A percentile compares a stretch with the other conserved stretches of the same genome.
phyloP scores from a whole-genome alignment of 257 asterid genomes.

The Ilex asprella region DNA sequence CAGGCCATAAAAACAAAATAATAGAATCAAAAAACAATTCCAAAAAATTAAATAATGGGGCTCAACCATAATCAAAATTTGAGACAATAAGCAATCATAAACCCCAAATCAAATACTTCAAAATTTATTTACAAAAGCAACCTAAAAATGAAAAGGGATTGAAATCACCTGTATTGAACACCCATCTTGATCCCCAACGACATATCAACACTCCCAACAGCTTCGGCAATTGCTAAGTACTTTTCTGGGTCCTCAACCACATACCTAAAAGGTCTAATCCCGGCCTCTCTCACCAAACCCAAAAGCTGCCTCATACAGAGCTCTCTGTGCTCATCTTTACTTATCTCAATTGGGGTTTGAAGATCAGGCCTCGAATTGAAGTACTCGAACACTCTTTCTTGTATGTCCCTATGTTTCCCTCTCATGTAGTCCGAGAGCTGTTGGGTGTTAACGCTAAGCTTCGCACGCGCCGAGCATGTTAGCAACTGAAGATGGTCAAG shows the following conservation, averaged over 20 bases:
- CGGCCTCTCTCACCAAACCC: slow-evolving; percentile 81
- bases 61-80: no score
- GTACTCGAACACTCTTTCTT: slow-evolving; percentile 64
- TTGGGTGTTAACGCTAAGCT: slow-evolving; percentile 39
- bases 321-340: slow-evolving; percentile 83
- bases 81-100: no score
- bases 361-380: slow-evolving; percentile 84
- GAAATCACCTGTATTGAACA: slow-evolving; percentile 81
- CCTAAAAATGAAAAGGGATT: no score
- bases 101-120: no score
- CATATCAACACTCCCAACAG: slow-evolving; percentile 94
- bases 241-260: slow-evolving; percentile 72
- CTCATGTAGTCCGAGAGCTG: slow-evolving; percentile 58
- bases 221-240: slow-evolving; percentile 85
- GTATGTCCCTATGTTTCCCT: slow-evolving; percentile 76
- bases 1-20: no score
- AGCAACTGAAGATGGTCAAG: slow-evolving; percentile 23
- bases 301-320: slow-evolving; percentile 81
- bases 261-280: slow-evolving; percentile 64
- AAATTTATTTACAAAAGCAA: no score
- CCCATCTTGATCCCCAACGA: slow-evolving; percentile 94
- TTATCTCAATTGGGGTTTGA: slow-evolving; percentile 85
- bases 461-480: slow-evolving; percentile 49
- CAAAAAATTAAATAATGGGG: no score
- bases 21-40: no score